Percentiles rank a stretch among this genome's conserved stretches.
phyloP scores from a whole-genome alignment of 2,329 filamentous ascomycete species.

The Hymenoscyphus fraxineus region DNA sequence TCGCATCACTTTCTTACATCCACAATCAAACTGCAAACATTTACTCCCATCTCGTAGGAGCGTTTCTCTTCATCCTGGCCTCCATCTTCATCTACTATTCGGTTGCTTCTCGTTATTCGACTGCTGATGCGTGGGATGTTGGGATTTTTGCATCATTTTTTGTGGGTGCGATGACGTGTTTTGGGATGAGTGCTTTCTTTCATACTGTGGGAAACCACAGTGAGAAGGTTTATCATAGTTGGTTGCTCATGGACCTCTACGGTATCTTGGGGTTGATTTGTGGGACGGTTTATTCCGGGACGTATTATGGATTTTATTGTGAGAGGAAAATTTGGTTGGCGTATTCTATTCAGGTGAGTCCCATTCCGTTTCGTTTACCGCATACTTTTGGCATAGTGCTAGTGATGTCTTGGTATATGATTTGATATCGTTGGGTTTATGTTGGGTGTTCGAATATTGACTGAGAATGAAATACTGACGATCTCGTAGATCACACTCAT shows the following conservation, averaged over 20 bases:
- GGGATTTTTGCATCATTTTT: conserved; percentile 8
- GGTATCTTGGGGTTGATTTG: conserved; percentile 15
- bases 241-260: conserved; percentile 14
- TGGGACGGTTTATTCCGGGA: conserved; percentile 19
- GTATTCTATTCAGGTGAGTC: conserved; percentile 22
- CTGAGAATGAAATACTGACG: conserved; percentile 10
- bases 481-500: conserved; percentile 11
- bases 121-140: conserved; percentile 11
- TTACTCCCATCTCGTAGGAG: conserved; percentile 8
- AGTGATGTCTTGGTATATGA: not conserved
- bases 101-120: conserved; percentile 7
- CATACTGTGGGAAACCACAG: conserved; percentile 18
- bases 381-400: not conserved
- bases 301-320: conserved; percentile 25
- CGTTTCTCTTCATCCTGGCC: not conserved
- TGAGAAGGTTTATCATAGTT: conserved; percentile 10
- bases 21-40: conserved; percentile 14
- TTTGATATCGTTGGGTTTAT: not conserved
- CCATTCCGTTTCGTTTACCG: not conserved
- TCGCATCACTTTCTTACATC: conserved; percentile 8
- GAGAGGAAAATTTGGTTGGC: conserved; percentile 17
- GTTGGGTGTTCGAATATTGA: not conserved
- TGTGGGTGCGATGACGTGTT: conserved; percentile 10
- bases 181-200: conserved; percentile 14
- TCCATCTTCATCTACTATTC: conserved; percentile 5